Percentiles rank a stretch among this genome's conserved stretches.
Evolutionary conservation across 2,329 filamentous ascomycete genomes (phyloP).

Genomic region (Monilinia polystroma): DNA sequence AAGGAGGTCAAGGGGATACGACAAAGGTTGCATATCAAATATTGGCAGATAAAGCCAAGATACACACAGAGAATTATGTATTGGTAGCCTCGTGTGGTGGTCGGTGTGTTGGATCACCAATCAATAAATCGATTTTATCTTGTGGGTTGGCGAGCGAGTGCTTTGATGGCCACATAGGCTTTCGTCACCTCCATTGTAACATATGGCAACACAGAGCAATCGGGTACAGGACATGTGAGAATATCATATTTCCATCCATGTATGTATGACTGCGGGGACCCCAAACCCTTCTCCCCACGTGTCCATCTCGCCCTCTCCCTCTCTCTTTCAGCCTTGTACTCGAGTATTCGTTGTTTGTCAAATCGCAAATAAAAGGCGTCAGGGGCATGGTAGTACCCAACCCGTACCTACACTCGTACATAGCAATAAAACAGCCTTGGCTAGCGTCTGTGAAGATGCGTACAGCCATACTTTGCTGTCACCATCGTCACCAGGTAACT

Average conservation of each 20-base stretch:
- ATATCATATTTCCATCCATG: background rate
- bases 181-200: background rate
- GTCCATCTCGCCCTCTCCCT: background rate
- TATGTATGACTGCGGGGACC: background rate
- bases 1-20: background rate
- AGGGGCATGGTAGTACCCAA: background rate
- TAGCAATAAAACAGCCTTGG: background rate
- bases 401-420: too few species aligned
- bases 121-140: background rate
- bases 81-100: conserved; percentile 16
- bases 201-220: background rate
- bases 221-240: background rate
- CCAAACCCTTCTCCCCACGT: background rate
- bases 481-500: conserved; percentile 13
- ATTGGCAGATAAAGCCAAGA: conserved; percentile 14
- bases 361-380: conserved; percentile 4
- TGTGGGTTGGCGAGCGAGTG: background rate
- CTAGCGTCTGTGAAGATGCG: conserved; percentile 3
- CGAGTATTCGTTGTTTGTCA: background rate
- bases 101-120: background rate
- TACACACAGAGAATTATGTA: background rate
- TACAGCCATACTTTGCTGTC: background rate
- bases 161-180: background rate
- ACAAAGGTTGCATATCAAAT: background rate
- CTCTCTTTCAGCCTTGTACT: background rate